phyloP scores from a whole-genome alignment of 768 basidiomycete species.

The Mycena latifolia region DNA sequence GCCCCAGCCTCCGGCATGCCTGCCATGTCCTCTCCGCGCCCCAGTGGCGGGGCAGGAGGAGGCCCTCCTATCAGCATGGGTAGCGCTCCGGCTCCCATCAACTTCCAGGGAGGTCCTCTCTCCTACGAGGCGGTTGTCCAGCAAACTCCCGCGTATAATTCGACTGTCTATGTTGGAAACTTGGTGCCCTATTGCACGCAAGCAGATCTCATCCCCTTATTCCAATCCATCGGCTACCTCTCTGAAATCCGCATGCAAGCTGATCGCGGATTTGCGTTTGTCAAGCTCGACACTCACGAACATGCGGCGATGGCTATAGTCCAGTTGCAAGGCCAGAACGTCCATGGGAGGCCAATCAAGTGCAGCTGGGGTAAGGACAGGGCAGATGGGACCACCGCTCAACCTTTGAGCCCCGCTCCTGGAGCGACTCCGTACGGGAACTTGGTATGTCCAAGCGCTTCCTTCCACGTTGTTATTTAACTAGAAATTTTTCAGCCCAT shows the following conservation, averaged over 20 bases:
- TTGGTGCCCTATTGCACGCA: slow-evolving; percentile 97
- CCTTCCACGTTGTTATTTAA: slow-evolving; percentile 19
- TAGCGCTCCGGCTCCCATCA: slow-evolving; percentile 88
- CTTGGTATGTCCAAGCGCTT: slow-evolving; percentile 67
- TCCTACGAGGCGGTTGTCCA: slow-evolving; percentile 94
- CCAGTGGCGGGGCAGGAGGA: slow-evolving; percentile 47
- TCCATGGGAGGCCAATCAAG: slow-evolving; percentile 97
- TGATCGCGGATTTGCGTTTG: slow-evolving; percentile 98
- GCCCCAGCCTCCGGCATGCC: slow-evolving; percentile 46
- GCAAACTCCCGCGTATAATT: slow-evolving; percentile 94
- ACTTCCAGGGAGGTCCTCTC: slow-evolving; percentile 90
- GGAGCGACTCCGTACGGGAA: slow-evolving; percentile 79
- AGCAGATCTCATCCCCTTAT: slow-evolving; percentile 96
- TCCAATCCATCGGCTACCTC: slow-evolving; percentile 98
- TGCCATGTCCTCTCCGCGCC: slow-evolving; percentile 53
- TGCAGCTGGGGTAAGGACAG: slow-evolving; percentile 99
- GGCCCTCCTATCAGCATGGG: slow-evolving; percentile 49
- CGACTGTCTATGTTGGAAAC: slow-evolving; percentile 98
- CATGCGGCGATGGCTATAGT: slow-evolving; percentile 99
- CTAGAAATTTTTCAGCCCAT: slow-evolving; percentile 66
- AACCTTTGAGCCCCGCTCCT: slow-evolving; percentile 72
- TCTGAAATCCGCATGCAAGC: slow-evolving; percentile 99
- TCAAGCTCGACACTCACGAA: slow-evolving; percentile 98
- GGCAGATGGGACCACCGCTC: slow-evolving; percentile 74
- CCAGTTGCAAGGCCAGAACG: slow-evolving; percentile 96